Percentiles rank a stretch among this genome's conserved stretches.
Conservation (phyloP, 192 early-diverging fungal species). For the Linnemannia schmuckeri region DNA sequence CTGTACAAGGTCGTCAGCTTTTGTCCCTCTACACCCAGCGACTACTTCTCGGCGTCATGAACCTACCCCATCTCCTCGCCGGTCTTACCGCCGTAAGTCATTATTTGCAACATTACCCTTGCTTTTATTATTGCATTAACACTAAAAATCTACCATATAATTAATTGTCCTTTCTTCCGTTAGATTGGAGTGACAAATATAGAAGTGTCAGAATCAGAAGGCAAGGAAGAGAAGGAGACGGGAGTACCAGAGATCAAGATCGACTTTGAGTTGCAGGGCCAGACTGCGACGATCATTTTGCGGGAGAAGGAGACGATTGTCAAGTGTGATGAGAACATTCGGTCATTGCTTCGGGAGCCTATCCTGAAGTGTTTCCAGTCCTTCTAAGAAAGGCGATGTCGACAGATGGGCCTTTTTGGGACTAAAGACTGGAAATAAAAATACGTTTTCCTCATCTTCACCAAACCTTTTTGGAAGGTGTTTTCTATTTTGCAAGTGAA, state of each 20-base stretch:
- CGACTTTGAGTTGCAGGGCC: conserved; percentile 42
- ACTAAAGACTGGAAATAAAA: not conserved
- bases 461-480: too few relatives aligned
- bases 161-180: not conserved
- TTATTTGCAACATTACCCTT: too few relatives aligned
- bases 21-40: conserved; percentile 37
- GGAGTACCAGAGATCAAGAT: conserved; percentile 33
- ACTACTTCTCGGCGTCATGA: conserved; percentile 48
- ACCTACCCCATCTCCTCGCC: conserved; percentile 28
- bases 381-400: conserved; percentile 5
- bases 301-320: conserved; percentile 41
- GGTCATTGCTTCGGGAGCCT: conserved; percentile 35
- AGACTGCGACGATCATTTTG: conserved; percentile 26
- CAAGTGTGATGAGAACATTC: conserved; percentile 39
- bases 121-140: not conserved
- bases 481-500: too few relatives aligned
- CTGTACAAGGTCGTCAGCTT: conserved; percentile 39
- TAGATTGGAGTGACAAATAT: conserved; percentile 42
- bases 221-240: not conserved
- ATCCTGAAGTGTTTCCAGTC: conserved; percentile 49
- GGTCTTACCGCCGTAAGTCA: conserved; percentile 30
- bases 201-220: conserved; percentile 21
- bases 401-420: not conserved
- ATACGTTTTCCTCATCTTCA: not conserved
- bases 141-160: not conserved